Conservation (phyloP, 2,329 filamentous ascomycete genomes). For the Aspergillus eucalypticola region DNA sequence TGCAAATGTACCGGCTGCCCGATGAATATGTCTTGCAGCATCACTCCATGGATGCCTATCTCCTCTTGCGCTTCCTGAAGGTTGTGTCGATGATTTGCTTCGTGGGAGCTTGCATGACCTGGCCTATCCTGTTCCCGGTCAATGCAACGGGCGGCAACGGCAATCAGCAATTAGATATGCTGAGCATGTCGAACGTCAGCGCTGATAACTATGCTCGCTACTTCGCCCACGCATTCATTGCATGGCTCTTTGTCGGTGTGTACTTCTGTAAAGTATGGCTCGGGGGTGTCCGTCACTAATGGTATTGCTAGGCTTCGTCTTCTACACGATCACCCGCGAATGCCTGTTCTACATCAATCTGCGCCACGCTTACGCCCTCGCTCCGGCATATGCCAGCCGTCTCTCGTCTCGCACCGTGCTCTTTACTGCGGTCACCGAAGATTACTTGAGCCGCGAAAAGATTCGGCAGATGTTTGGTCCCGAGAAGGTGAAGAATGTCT, state of each 20-base stretch:
- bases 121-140: conserved; percentile 85
- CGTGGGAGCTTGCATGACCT: conserved; percentile 79
- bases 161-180: conserved; percentile 68
- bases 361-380: conserved; percentile 86
- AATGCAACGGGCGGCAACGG: conserved; percentile 77
- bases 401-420: conserved; percentile 89
- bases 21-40: conserved; percentile 85
- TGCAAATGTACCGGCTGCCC: conserved; percentile 63
- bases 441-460: conserved; percentile 75
- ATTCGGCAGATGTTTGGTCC: conserved; percentile 76
- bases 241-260: conserved; percentile 74
- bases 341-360: conserved; percentile 90
- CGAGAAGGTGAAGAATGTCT: conserved; percentile 77
- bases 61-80: conserved; percentile 85
- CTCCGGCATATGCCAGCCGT: conserved; percentile 78
- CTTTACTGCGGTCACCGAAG: conserved; percentile 77
- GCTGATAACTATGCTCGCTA: conserved; percentile 61
- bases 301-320: conserved; percentile 64
- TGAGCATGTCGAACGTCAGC: conserved; percentile 76
- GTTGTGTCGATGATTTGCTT: conserved; percentile 76
- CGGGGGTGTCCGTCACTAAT: neutral
- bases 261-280: neutral
- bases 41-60: conserved; percentile 87
- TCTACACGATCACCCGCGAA: conserved; percentile 85
- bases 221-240: conserved; percentile 78